These are phyloP conservation scores for Aurantiochytrium sp. DNA, from an alignment of 108 stramenopile species.

Conservation along the genomic window DNA sequence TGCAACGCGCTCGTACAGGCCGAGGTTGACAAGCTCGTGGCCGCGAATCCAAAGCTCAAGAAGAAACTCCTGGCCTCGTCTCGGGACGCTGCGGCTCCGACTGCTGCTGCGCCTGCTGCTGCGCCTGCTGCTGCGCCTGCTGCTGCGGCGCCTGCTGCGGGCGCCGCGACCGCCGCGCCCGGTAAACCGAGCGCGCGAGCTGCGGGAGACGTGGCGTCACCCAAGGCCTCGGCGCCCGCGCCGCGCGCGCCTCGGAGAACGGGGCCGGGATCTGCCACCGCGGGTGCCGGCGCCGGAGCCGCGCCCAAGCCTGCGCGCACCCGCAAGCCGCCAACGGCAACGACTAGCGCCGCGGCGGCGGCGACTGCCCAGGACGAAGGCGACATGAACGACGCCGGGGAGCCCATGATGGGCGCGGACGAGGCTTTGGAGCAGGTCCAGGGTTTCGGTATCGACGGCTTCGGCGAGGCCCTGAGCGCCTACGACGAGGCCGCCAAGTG, in stretches of 20 bases:
- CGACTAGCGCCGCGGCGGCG: neutral
- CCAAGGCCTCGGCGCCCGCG: too few relatives aligned
- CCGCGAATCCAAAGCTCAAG: neutral
- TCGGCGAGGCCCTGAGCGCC: neutral
- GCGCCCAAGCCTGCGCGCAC: too few relatives aligned
- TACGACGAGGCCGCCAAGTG: neutral
- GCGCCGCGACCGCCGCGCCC: neutral
- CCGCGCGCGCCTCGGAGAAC: too few relatives aligned
- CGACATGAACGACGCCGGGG: neutral
- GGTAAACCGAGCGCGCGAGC: too few relatives aligned
- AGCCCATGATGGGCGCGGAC: neutral
- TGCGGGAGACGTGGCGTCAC: too few relatives aligned
- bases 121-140: neutral
- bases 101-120: neutral
- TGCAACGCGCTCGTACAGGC: neutral
- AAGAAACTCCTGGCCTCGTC: neutral
- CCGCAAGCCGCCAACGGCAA: too few relatives aligned
- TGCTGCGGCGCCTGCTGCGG: neutral
- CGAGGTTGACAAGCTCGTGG: neutral
- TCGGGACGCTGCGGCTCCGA: neutral
- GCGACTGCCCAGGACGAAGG: neutral
- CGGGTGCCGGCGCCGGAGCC: too few relatives aligned
- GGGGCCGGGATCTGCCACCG: too few relatives aligned
- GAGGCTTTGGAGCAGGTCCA: neutral
- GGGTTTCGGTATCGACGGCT: neutral